Evolutionary conservation across 495 filamentous ascomycete species (phyloP), one percentile per base, ranked within the genome.

Genomic region (Hypoxylon crocopeplum): DNA sequence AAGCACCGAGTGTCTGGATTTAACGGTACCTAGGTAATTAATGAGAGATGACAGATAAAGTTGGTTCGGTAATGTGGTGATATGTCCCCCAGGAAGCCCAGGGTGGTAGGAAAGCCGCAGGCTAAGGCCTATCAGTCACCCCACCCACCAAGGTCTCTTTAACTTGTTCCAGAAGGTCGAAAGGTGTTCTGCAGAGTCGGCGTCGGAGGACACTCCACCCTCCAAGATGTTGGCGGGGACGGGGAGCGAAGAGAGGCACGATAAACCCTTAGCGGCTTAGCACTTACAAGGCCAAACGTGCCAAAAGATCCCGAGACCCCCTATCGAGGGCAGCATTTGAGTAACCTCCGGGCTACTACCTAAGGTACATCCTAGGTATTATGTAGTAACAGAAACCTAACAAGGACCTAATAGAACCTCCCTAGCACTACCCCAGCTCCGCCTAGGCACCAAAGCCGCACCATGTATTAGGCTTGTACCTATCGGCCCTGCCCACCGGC

Each of bases 121-220:
- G 21, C 15, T 15, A 41, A 12, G 57, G 52, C 52, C 21, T 45
- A 44, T 57, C 42, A 25, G 37, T 53, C 54, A 64, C 60, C 60
- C 60, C 60, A 58, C 54, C 60, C 16, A 20, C 19, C 5, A n/a
- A 32, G 12, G 48, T 49, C 54, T 58, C 38, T 52, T 64, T 58
- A 64, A 64, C 60, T 64, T 11, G 53, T 64, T 64, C 60, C 54
- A 64, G 60, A 64, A 64, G 60, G 60, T 64, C 39, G 54, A 55
- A 59, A 54, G 13, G 29, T 13, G 12, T 48, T 58, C 54, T 64
- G 60, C 54, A 64, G 60, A 53, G 30, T 54, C 42, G 42, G 34
- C 37, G 36, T 41, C 36, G 34, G 40, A 46, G 12, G n/a, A 16
- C 21, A 50, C 54, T 48, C 42, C 41, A 52, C 47, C 16, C 34